These are phyloP conservation scores for Stipa capillata DNA, from an alignment of 176 grass and related monocot genomes.

Conservation along the genomic window DNA sequence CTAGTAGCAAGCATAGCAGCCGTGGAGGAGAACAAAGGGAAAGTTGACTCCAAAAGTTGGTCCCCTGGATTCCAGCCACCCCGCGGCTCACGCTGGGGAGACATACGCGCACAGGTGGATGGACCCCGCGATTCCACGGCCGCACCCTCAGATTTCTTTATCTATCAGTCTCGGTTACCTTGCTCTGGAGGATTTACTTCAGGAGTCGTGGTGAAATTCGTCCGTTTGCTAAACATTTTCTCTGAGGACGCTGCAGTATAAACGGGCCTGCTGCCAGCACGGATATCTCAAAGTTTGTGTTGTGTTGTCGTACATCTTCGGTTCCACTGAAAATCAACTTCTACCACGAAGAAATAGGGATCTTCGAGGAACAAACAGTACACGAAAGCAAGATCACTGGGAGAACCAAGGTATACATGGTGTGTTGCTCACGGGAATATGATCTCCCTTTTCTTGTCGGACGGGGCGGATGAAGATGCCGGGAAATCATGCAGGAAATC, in stretches of 20 bases:
- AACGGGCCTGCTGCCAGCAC: not conserved
- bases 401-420: not conserved
- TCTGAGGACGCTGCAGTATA: not conserved
- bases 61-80: conserved; percentile 31
- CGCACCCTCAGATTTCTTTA: conserved; percentile 2
- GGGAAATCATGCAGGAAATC: conserved; percentile 26
- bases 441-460: not conserved
- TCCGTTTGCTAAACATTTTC: not conserved
- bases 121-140: not conserved
- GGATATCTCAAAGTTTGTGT: not conserved
- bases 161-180: not conserved
- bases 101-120: not conserved
- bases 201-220: not conserved
- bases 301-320: not conserved
- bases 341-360: no score
- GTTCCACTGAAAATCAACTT: not conserved
- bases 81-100: conserved; percentile 7
- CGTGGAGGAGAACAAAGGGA: not conserved
- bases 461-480: not conserved
- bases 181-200: not conserved
- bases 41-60: not conserved
- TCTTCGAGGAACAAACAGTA: no score
- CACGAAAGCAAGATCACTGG: no score
- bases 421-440: not conserved
- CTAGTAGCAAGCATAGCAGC: not conserved